These are phyloP conservation scores for Lactarius indigo DNA, from an alignment of 768 basidiomycete species.

Conservation along the genomic window DNA sequence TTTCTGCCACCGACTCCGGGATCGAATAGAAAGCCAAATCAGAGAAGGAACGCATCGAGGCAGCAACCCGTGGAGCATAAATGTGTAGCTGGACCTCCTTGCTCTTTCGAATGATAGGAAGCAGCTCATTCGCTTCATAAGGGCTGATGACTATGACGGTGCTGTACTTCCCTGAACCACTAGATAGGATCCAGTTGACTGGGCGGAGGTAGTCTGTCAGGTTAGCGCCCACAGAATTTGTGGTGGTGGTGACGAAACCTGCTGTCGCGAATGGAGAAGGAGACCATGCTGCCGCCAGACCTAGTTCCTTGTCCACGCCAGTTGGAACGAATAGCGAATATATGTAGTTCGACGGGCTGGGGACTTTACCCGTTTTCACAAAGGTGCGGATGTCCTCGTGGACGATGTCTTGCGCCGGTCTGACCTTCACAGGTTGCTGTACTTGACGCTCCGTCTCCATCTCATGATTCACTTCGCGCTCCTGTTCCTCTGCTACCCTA, in stretches of 20 bases:
- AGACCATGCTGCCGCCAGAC: neutral
- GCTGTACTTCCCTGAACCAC: slow-evolving; percentile 7
- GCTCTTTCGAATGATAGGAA: slow-evolving; percentile 15
- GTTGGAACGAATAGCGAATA: slow-evolving; percentile 3
- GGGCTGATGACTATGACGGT: slow-evolving; percentile 14
- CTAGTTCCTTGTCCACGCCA: neutral
- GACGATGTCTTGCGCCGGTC: slow-evolving; percentile 2
- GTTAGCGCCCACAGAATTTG: neutral
- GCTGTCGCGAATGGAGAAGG: slow-evolving; percentile 12
- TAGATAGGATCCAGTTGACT: slow-evolving; percentile 18
- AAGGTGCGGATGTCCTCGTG: slow-evolving; percentile 9
- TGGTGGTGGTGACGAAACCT: slow-evolving; percentile 13
- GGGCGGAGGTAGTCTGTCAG: slow-evolving; percentile 21
- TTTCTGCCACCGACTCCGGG: neutral
- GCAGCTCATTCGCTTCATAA: slow-evolving; percentile 18
- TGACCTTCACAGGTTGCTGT: slow-evolving; percentile 6
- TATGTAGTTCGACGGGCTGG: neutral
- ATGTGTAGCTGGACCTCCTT: slow-evolving; percentile 16
- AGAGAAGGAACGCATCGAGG: slow-evolving; percentile 16
- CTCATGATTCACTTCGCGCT: slow-evolving; percentile 21
- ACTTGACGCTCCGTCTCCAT: slow-evolving; percentile 16
- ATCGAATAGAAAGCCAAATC: slow-evolving; percentile 11
- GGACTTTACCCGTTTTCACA: slow-evolving; percentile 8
- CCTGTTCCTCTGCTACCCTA: slow-evolving; percentile 20
- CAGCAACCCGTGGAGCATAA: slow-evolving; percentile 12